Percentiles rank a stretch among this genome's conserved stretches.
phyloP scores from a whole-genome alignment of 192 early-diverging fungal species.

The Backusella tuberculispora region DNA sequence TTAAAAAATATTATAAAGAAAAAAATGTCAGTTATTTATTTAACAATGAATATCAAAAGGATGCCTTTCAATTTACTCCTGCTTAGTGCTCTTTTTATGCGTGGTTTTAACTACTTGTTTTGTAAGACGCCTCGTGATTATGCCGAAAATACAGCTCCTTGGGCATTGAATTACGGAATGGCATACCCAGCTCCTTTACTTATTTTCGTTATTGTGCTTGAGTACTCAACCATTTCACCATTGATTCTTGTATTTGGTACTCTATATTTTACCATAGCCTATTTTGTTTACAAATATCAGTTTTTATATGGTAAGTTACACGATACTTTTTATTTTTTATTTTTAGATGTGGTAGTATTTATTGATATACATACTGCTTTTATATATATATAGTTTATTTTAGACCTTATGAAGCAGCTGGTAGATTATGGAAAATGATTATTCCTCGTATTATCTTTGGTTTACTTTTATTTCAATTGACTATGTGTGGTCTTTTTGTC shows the following conservation, averaged over 20 bases:
- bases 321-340: not conserved
- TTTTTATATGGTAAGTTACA: conserved; percentile 60
- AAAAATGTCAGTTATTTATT: not conserved
- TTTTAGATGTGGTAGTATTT: not conserved
- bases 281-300: conserved; percentile 76
- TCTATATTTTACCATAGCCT: conserved; percentile 66
- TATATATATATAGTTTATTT: conserved; percentile 58
- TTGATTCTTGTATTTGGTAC: conserved; percentile 69
- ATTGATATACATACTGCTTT: not conserved
- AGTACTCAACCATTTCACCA: conserved; percentile 73
- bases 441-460: conserved; percentile 67
- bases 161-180: conserved; percentile 65
- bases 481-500: conserved; percentile 65
- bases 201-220: conserved; percentile 68
- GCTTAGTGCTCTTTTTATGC: conserved; percentile 59
- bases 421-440: conserved; percentile 69
- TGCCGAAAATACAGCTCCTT: conserved; percentile 68
- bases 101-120: conserved; percentile 54
- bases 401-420: conserved; percentile 71
- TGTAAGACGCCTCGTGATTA: conserved; percentile 77
- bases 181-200: conserved; percentile 68
- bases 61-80: conserved; percentile 68
- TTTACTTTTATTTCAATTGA: conserved; percentile 67
- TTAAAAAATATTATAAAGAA: not conserved
- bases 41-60: conserved; percentile 5